Evolutionary conservation across 805 yeast species (phyloP).

Genomic region (Debaryomyces tyrocola): DNA sequence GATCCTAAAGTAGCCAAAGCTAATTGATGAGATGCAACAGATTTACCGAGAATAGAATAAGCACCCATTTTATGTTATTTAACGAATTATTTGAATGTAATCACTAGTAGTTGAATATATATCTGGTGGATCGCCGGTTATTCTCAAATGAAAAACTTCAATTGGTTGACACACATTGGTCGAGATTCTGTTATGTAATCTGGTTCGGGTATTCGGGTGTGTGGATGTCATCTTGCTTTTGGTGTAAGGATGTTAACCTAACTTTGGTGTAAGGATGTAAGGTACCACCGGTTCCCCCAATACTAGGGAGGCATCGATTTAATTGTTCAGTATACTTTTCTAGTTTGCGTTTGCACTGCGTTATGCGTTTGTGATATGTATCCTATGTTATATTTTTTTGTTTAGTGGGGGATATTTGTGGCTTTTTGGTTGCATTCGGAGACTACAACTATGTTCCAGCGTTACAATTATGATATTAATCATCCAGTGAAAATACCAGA

Average conservation of each 20-base stretch:
- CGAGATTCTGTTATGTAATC: no score
- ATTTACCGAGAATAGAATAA: conserved; percentile 80
- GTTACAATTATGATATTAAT: no score
- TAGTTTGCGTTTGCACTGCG: no score
- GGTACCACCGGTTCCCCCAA: background rate
- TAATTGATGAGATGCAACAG: conserved; percentile 79
- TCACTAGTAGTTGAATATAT: background rate
- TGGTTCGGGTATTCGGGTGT: background rate
- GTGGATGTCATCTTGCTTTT: background rate
- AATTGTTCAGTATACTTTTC: no score
- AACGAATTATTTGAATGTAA: background rate
- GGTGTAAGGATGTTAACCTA: background rate
- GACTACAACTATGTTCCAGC: no score
- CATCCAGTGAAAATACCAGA: background rate
- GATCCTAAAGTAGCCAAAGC: conserved; percentile 79
- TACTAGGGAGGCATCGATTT: background rate
- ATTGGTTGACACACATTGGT: background rate
- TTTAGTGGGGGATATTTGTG: no score
- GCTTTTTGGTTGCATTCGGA: no score
- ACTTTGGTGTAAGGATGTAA: background rate
- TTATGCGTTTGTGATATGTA: no score
- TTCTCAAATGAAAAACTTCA: background rate
- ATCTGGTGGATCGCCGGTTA: background rate
- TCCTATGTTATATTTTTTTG: no score
- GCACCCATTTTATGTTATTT: conserved; percentile 61